Conservation (phyloP, 371 early-diverging fungal genomes). For the Mortierella sp. region DNA sequence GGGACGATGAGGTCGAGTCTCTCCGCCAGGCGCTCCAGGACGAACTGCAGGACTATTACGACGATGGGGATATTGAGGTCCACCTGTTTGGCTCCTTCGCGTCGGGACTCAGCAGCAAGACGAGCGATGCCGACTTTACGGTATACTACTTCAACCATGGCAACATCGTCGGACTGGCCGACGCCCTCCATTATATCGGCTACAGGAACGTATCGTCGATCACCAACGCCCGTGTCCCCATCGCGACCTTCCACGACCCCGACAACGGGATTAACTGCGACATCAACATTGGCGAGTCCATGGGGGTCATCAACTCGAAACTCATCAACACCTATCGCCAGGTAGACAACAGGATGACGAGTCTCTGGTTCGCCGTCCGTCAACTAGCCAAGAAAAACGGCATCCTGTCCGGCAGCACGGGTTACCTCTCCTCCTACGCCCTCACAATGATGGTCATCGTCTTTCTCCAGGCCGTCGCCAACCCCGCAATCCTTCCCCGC, state of each 20-base stretch:
- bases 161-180: background rate
- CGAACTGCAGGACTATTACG: background rate
- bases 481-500: background rate
- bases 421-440: constrained; percentile 21
- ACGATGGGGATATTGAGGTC: background rate
- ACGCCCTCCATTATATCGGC: background rate
- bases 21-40: background rate
- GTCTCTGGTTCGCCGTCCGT: constrained; percentile 69
- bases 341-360: constrained; percentile 67
- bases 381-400: constrained; percentile 62
- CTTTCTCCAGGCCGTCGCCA: constrained; percentile 9
- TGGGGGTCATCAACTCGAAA: constrained; percentile 72
- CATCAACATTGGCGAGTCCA: constrained; percentile 68
- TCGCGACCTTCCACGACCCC: constrained; percentile 15
- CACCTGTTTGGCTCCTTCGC: constrained; percentile 18
- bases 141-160: background rate
- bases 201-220: background rate
- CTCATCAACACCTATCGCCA: constrained; percentile 68
- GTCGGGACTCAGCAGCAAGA: constrained; percentile 13
- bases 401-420: constrained; percentile 44
- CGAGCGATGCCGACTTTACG: constrained; percentile 23
- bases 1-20: background rate
- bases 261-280: constrained; percentile 58
- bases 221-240: constrained; percentile 19
- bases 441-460: constrained; percentile 26